phyloP scores from a whole-genome alignment of 352 stramenopile species.

The Phytophthora constricta region DNA sequence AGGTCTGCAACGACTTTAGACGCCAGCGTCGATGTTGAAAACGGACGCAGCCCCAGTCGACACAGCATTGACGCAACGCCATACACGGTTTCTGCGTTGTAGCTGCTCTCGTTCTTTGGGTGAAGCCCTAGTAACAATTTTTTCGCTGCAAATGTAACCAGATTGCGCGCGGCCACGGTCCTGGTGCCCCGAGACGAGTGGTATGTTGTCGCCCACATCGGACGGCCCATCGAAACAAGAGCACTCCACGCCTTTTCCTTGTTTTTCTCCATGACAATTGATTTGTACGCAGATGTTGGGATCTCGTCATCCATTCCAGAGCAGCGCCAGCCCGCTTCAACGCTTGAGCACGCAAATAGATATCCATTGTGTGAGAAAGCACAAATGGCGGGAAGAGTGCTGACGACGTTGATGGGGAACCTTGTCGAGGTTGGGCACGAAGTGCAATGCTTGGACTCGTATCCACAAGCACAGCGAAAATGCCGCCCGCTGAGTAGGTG shows the following conservation, averaged over 20 bases:
- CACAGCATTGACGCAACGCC: constrained; percentile 31
- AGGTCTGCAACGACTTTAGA: constrained; percentile 25
- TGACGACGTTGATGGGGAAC: background rate
- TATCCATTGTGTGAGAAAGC: constrained; percentile 6
- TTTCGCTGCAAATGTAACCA: background rate
- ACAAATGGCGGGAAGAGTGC: constrained; percentile 10
- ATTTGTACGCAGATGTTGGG: background rate
- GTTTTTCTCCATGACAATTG: background rate
- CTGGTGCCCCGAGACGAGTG: background rate
- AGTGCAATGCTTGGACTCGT: background rate
- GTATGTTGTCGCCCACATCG: constrained; percentile 3
- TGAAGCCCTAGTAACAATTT: constrained; percentile 1
- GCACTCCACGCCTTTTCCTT: background rate
- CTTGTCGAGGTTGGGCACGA: background rate
- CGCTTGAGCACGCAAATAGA: background rate
- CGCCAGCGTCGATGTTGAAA: constrained; percentile 23
- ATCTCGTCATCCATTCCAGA: background rate
- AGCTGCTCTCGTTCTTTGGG: background rate
- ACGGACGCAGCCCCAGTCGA: constrained; percentile 26
- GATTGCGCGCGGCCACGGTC: background rate
- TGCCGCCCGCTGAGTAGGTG: background rate
- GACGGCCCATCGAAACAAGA: constrained; percentile 2
- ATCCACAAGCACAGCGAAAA: constrained; percentile 8
- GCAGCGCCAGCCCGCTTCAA: background rate
- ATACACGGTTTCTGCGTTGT: constrained; percentile 4